Evolutionary conservation across 2,329 filamentous ascomycete species (phyloP), one percentile per base, ranked within the genome.

Genomic region (Penicillium sp.): DNA sequence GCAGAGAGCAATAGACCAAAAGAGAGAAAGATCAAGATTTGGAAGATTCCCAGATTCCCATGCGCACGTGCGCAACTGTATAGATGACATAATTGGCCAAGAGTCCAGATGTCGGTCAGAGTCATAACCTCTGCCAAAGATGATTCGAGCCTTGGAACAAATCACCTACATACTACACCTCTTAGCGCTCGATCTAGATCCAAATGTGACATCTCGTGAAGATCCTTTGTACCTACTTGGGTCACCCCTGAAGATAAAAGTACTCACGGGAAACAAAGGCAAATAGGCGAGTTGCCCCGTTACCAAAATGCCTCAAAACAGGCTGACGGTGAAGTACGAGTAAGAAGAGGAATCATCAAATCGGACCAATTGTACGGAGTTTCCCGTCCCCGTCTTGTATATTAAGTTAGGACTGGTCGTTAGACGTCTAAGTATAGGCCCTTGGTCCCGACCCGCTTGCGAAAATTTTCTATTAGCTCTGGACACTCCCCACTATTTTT

Each of bases 391-490:
- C 18, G 18, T 18, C 18, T 18, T 18, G 18, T 18, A 18, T 18
- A 18, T 18, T 18, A 18, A 18, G 18, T 18, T 18, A 18, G 18
- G 18, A 18, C 18, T 18, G 18, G 18, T 18, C 18, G 11, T 14
- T 10, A 14, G 32, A 11, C 24, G 31, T 16, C 24, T 43, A 29
- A 18, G 29, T 21, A 27, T 24, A 29, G 49, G 34, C 39, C 38
- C 24, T 42, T 49, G 38, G 46, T 45, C 39, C 44, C 45, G 54
- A 54, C 52, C 58, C 57, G 55, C 55, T 34, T 14, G 18, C 18
- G 24, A 55, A 57, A 59, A 57, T 57, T 60, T 57, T 57, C 43
- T n/a, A 38, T 22, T 38, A 43, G 7, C 24, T 46, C 29, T 24
- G 3, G 34, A 3, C 14, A 27, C 43, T 34, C 43, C 18, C 43